These are phyloP conservation scores for Calvatia gigantea DNA, from an alignment of 768 basidiomycete species.

Conservation along the genomic window DNA sequence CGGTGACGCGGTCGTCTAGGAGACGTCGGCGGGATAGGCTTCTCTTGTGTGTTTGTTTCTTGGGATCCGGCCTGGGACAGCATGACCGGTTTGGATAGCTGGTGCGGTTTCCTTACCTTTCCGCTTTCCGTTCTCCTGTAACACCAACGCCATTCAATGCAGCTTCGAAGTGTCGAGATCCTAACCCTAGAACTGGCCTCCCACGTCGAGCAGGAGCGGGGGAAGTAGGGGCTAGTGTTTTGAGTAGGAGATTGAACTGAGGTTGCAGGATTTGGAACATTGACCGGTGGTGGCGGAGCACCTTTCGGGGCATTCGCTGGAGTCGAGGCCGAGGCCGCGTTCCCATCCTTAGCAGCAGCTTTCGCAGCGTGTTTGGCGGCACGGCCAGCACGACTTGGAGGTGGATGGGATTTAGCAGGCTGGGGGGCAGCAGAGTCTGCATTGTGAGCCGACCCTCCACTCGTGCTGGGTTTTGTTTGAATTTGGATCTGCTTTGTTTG, in stretches of 20 bases:
- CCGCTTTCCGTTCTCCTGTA: constrained; percentile 20
- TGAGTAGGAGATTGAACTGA: constrained; percentile 6
- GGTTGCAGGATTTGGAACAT: constrained; percentile 14
- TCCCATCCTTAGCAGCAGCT: constrained; percentile 12
- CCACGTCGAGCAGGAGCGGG: constrained; percentile 33
- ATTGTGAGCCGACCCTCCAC: constrained; percentile 5
- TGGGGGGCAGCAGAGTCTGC: constrained; percentile 12
- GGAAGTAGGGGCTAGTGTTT: constrained; percentile 6
- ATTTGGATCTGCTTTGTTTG: constrained; percentile 14
- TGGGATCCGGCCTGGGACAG: constrained; percentile 12
- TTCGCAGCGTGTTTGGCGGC: constrained; percentile 14
- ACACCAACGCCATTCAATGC: constrained; percentile 63
- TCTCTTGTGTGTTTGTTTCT: constrained; percentile 16
- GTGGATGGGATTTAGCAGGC: constrained; percentile 10
- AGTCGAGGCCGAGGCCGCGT: constrained; percentile 3
- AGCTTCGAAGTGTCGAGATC: constrained; percentile 67
- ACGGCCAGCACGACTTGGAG: constrained; percentile 2
- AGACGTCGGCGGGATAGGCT: constrained; percentile 15
- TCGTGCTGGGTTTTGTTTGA: constrained; percentile 7
- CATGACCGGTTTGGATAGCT: constrained; percentile 4
- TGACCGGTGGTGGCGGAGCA: constrained; percentile 1
- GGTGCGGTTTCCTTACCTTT: constrained; percentile 18
- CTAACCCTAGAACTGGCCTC: constrained; percentile 61
- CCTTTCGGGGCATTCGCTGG: constrained; percentile 13
- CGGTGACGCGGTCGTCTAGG: constrained; percentile 19